Conservation (phyloP, 768 basidiomycete species). For the Russula abietina region DNA sequence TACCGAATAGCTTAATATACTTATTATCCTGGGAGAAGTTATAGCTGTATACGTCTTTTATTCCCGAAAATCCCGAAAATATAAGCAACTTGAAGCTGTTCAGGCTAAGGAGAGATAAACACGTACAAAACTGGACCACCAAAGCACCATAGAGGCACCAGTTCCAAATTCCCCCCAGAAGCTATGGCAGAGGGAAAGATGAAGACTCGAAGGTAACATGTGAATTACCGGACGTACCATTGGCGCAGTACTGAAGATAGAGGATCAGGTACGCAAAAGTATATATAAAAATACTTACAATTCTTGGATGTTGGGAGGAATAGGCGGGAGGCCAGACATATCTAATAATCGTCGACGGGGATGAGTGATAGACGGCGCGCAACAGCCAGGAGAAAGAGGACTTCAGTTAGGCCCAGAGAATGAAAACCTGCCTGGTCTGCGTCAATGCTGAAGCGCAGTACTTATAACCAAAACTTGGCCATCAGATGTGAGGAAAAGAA, state of each 20-base stretch:
- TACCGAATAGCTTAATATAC: constrained; percentile 7
- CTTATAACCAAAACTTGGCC: background rate
- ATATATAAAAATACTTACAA: background rate
- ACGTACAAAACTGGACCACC: constrained; percentile 30
- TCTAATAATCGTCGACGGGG: background rate
- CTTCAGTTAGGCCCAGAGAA: background rate
- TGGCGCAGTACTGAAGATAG: constrained; percentile 5
- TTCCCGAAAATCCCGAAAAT: too few relatives aligned
- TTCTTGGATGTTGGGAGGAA: background rate
- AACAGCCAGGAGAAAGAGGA: background rate
- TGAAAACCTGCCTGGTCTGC: background rate
- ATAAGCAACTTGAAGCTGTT: background rate
- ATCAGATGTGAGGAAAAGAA: background rate
- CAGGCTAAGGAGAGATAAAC: background rate
- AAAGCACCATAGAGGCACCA: constrained; percentile 30
- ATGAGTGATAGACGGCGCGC: background rate
- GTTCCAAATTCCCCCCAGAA: constrained; percentile 24
- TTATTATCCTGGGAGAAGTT: constrained; percentile 8
- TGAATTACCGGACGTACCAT: background rate
- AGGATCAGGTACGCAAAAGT: background rate
- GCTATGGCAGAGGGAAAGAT: background rate
- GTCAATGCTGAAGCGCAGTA: background rate
- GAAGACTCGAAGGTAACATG: background rate
- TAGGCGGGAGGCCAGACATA: background rate
- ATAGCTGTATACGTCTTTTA: constrained; percentile 17